These are phyloP conservation scores for Lachancea waltii DNA, from an alignment of 805 yeast species.

Conservation along the genomic window DNA sequence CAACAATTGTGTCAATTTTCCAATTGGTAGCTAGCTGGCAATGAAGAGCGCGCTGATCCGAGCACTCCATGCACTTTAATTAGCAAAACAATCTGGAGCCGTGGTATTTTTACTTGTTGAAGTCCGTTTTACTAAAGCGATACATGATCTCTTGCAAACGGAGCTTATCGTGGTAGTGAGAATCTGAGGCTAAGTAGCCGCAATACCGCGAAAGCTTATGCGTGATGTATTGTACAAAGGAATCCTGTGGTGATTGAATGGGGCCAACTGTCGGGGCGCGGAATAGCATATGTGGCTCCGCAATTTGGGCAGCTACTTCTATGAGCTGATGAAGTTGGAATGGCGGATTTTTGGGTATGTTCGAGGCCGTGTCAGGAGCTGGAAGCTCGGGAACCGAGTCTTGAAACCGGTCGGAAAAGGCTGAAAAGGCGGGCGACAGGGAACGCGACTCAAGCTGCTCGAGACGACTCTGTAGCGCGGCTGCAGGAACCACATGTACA, in stretches of 20 bases:
- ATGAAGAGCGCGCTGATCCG: background rate
- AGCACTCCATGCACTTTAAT: no score
- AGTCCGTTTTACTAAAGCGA: conserved; percentile 27
- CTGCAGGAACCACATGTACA: conserved; percentile 14
- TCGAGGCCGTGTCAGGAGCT: background rate
- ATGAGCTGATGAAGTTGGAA: conserved; percentile 2
- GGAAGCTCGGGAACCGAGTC: conserved; percentile 5
- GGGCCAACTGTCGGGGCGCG: background rate
- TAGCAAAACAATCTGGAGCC: no score
- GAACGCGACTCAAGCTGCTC: conserved; percentile 4
- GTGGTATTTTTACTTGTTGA: background rate
- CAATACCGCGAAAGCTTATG: conserved; percentile 22
- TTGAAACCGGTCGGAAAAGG: conserved; percentile 2
- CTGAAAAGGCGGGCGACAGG: conserved; percentile 4
- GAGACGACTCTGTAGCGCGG: conserved; percentile 6
- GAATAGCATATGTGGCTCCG: background rate
- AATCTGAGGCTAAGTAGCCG: conserved; percentile 17
- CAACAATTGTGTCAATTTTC: no score
- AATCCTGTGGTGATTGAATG: conserved; percentile 5
- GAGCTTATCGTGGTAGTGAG: conserved; percentile 29
- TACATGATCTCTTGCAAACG: conserved; percentile 31
- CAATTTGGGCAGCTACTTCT: conserved; percentile 1
- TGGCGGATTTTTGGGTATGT: conserved; percentile 7
- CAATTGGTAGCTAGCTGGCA: no score
- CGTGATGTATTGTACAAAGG: conserved; percentile 15